phyloP scores from a whole-genome alignment of 2,329 filamentous ascomycete species.

The Curvularia sp. region DNA sequence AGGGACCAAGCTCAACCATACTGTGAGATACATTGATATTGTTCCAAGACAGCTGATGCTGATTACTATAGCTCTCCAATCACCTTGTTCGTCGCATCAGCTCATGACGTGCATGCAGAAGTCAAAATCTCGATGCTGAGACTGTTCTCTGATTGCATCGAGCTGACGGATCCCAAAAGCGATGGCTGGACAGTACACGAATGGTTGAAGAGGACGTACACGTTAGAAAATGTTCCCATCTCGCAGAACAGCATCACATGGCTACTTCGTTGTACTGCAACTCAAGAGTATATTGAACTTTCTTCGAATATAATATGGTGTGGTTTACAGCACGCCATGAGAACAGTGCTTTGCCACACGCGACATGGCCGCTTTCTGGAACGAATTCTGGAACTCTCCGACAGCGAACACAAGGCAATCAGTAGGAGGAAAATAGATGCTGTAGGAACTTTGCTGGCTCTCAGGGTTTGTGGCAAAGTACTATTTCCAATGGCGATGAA shows the following conservation, averaged over 20 bases:
- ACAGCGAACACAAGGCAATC: background rate
- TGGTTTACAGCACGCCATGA: background rate
- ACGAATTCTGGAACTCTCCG: background rate
- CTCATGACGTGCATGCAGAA: background rate
- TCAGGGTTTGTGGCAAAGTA: background rate
- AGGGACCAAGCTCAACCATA: background rate
- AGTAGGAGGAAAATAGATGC: background rate
- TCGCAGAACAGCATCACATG: conserved; percentile 1
- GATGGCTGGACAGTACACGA: background rate
- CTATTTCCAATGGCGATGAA: background rate
- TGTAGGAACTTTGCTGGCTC: background rate
- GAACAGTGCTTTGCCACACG: background rate
- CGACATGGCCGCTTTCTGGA: background rate
- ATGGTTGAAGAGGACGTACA: background rate
- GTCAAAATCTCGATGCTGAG: background rate
- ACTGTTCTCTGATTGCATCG: background rate
- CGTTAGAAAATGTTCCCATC: background rate
- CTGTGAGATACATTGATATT: background rate
- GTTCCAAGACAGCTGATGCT: background rate
- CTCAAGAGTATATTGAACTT: background rate
- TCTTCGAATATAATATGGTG: too few relatives aligned
- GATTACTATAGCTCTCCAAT: background rate
- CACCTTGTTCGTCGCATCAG: background rate
- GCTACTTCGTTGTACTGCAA: background rate
- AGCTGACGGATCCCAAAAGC: background rate